Conservation (phyloP, 2,329 filamentous ascomycete genomes). For the Colletotrichum filicis region DNA sequence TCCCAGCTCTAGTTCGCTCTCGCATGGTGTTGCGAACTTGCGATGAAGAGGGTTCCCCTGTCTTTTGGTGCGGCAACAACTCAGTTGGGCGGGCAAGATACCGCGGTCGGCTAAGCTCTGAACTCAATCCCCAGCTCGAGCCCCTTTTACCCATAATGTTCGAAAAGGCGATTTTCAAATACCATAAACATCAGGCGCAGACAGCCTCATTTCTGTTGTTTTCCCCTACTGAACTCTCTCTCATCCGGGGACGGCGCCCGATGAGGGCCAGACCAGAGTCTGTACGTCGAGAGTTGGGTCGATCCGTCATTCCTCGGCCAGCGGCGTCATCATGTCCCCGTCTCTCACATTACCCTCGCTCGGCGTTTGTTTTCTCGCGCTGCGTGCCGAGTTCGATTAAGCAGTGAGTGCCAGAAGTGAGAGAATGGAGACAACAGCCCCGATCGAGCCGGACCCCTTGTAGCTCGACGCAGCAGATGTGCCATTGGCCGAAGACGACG, state of each 20-base stretch:
- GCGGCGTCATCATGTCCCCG: no score
- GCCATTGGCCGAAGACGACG: not conserved
- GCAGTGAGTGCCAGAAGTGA: slow-evolving; percentile 13
- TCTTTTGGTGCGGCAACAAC: not conserved
- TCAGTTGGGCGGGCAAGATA: not conserved
- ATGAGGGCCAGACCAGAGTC: not conserved
- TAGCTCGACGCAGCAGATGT: not conserved
- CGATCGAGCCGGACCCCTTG: not conserved
- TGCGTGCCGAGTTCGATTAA: not conserved
- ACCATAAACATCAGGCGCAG: not conserved
- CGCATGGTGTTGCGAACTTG: not conserved
- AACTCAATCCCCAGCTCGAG: not conserved
- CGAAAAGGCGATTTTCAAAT: not conserved
- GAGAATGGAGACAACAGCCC: not conserved
- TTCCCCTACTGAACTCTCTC: not conserved
- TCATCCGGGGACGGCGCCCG: not conserved
- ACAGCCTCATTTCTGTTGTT: not conserved
- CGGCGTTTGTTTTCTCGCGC: not conserved
- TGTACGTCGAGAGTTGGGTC: not conserved
- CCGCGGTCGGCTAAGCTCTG: not conserved
- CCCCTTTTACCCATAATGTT: not conserved
- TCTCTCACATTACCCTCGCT: not conserved
- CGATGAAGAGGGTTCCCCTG: not conserved
- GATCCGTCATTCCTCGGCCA: not conserved
- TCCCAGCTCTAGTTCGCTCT: no score